These are phyloP conservation scores for Hanseniaspora nectarophila DNA, from an alignment of 805 yeast genomes.

Conservation along the genomic window DNA sequence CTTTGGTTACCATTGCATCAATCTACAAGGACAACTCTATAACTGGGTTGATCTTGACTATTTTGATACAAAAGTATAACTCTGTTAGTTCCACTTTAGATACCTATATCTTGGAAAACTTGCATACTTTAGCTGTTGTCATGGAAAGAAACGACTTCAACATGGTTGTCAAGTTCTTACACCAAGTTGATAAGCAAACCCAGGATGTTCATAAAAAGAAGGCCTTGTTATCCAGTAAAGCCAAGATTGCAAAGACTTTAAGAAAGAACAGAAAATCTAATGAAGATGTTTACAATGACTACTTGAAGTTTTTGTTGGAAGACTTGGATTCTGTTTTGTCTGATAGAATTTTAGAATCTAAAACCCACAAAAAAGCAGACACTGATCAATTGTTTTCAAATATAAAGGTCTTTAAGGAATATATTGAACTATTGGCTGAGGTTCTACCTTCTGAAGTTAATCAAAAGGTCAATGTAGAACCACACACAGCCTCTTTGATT, in stretches of 20 bases:
- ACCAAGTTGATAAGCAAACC: conserved; percentile 38
- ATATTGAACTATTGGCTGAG: conserved; percentile 62
- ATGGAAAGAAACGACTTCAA: conserved; percentile 57
- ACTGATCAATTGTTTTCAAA: background rate
- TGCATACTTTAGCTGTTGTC: conserved; percentile 49
- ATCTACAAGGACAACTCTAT: conserved; percentile 60
- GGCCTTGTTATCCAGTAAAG: conserved; percentile 25
- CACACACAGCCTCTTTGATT: conserved; percentile 33
- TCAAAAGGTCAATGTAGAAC: conserved; percentile 8
- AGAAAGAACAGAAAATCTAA: conserved; percentile 22
- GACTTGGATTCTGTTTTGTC: conserved; percentile 51
- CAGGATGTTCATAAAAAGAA: conserved; percentile 36
- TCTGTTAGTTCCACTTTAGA: conserved; percentile 43
- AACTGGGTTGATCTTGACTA: conserved; percentile 64
- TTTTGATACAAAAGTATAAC: conserved; percentile 63
- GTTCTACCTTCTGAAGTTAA: conserved; percentile 51
- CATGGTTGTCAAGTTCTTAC: conserved; percentile 47
- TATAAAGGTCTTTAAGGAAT: conserved; percentile 21
- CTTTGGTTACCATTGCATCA: conserved; percentile 54
- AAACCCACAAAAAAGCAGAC: background rate
- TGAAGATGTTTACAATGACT: conserved; percentile 42
- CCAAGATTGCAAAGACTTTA: conserved; percentile 25
- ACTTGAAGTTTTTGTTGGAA: conserved; percentile 54
- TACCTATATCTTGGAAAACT: conserved; percentile 44
- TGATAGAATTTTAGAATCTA: background rate